Evolutionary conservation across 306 rosid genomes (phyloP).

Genomic region (Astragalus membranaceus): DNA sequence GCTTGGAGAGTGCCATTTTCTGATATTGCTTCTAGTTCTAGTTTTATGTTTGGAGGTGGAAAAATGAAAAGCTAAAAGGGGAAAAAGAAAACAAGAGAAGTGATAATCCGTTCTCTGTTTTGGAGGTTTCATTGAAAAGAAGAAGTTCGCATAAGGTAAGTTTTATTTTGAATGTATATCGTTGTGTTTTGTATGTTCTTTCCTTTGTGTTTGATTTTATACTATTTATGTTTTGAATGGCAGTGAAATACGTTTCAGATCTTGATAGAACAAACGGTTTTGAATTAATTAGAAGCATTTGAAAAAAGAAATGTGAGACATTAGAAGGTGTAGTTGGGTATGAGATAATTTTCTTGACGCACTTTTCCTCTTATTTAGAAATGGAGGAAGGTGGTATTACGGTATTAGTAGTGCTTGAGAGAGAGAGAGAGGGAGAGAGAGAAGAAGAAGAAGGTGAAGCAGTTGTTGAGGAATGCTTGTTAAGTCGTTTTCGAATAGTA

Average conservation of each 20-base stretch:
- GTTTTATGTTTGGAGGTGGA: neutral
- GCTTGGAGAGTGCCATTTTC: neutral
- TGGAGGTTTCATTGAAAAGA: neutral
- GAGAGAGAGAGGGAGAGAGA: neutral
- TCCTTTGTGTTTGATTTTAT: neutral
- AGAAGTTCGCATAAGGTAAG: constrained; percentile 4
- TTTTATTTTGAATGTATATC: neutral
- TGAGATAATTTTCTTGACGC: too few relatives aligned
- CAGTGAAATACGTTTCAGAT: constrained; percentile 18
- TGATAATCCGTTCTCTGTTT: neutral
- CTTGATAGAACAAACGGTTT: neutral
- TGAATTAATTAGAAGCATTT: neutral
- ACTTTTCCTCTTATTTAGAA: too few relatives aligned
- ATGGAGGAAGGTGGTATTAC: too few relatives aligned
- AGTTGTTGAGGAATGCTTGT: constrained; percentile 43
- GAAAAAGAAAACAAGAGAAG: neutral
- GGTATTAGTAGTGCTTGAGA: too few relatives aligned
- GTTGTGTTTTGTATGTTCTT: neutral
- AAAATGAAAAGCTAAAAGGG: constrained; percentile 3
- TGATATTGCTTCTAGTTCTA: neutral
- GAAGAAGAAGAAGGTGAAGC: constrained; percentile 16
- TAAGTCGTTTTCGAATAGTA: constrained; percentile 71
- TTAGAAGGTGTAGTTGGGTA: neutral
- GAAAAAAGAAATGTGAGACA: neutral
- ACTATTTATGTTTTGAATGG: neutral